Conservation (phyloP, 371 early-diverging fungal genomes). For the Pancytospora philotis region DNA sequence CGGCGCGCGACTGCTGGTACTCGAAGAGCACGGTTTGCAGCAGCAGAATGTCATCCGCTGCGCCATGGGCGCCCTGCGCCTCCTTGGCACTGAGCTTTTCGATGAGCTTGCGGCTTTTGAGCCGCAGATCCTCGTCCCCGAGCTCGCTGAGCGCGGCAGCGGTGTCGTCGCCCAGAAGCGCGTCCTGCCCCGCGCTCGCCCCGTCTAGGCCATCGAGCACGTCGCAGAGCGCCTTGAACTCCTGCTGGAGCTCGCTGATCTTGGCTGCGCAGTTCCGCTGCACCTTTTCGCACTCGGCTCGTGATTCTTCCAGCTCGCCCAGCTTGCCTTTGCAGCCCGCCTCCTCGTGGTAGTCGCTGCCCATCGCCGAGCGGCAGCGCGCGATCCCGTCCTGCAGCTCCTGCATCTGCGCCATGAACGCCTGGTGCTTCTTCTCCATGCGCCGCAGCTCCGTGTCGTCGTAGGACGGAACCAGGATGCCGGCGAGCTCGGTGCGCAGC, state of each 20-base stretch:
- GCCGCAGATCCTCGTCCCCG: slow-evolving; percentile 3
- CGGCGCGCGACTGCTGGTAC: slow-evolving; percentile 28
- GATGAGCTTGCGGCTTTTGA: slow-evolving; percentile 17
- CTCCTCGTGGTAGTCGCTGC: slow-evolving; percentile 45
- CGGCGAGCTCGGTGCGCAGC: slow-evolving; percentile 13
- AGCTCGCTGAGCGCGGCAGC: slow-evolving; percentile 61
- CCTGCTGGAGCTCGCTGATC: not conserved
- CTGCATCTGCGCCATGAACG: slow-evolving; percentile 9
- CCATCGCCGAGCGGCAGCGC: slow-evolving; percentile 38
- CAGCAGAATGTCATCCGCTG: not conserved
- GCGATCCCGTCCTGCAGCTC: slow-evolving; percentile 19
- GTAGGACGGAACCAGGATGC: slow-evolving; percentile 13
- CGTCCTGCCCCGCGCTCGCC: slow-evolving; percentile 64
- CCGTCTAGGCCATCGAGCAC: slow-evolving; percentile 63
- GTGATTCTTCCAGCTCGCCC: slow-evolving; percentile 32
- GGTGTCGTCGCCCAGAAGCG: slow-evolving; percentile 63
- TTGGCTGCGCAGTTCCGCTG: slow-evolving; percentile 8
- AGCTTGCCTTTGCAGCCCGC: slow-evolving; percentile 35
- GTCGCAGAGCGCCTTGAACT: slow-evolving; percentile 61
- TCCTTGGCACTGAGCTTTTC: slow-evolving; percentile 16
- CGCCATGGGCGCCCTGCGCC: not conserved
- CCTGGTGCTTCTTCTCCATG: slow-evolving; percentile 27
- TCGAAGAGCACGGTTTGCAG: slow-evolving; percentile 28
- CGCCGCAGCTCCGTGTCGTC: slow-evolving; percentile 8
- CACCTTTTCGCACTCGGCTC: not conserved